phyloP scores from a whole-genome alignment of 768 basidiomycete species.

The Tylopilus sp. region DNA sequence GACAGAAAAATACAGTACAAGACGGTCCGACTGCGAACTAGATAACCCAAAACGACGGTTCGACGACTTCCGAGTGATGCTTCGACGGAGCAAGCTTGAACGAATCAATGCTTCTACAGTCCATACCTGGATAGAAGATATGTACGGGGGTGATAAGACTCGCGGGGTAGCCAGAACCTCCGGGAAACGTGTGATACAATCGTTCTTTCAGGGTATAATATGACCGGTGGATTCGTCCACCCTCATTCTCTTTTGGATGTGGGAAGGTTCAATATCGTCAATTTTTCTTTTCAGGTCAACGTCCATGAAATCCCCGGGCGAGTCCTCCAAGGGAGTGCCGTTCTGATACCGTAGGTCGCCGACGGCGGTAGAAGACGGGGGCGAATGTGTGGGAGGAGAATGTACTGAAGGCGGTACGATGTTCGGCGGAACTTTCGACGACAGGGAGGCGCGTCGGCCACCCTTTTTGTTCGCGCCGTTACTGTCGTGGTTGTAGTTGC shows the following conservation, averaged over 20 bases:
- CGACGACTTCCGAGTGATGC: conserved; percentile 30
- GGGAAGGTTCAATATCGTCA: conserved; percentile 49
- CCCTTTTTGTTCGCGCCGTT: conserved; percentile 36
- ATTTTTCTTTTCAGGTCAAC: conserved; percentile 58
- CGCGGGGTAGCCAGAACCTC: conserved; percentile 25
- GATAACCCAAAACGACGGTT: conserved; percentile 33
- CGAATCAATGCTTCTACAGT: conserved; percentile 26
- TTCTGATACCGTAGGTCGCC: conserved; percentile 34
- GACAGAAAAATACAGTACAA: conserved; percentile 33
- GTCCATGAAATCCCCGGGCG: conserved; percentile 44
- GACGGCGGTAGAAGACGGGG: conserved; percentile 38
- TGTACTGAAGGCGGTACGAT: conserved; percentile 34
- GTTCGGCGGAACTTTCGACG: conserved; percentile 36
- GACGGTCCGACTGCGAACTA: conserved; percentile 32
- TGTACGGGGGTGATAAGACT: conserved; percentile 20
- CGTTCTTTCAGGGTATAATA: conserved; percentile 52
- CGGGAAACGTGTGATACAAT: conserved; percentile 18
- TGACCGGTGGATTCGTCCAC: conserved; percentile 50
- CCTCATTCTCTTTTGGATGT: conserved; percentile 70
- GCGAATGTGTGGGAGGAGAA: conserved; percentile 56
- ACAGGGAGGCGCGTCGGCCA: conserved; percentile 50
- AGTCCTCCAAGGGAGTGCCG: conserved; percentile 38
- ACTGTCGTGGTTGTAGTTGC: conserved; percentile 77
- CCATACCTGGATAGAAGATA: conserved; percentile 29
- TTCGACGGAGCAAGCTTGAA: conserved; percentile 29